Conservation (phyloP, 2,329 filamentous ascomycete genomes). For the Sclerotinia glacialis region DNA sequence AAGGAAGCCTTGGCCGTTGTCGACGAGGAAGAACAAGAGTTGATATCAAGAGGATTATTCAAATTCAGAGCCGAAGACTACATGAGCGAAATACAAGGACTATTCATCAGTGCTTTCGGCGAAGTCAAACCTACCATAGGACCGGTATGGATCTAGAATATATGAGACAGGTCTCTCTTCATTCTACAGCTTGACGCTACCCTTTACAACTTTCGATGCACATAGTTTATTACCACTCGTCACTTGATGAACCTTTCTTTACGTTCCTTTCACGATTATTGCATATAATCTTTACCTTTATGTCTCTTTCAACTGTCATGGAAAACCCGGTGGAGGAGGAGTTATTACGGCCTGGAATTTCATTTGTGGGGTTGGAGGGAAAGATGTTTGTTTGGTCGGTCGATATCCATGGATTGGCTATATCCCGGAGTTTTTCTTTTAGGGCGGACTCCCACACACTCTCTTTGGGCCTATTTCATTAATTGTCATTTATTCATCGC, state of each 20-base stretch:
- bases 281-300: conserved; percentile 17
- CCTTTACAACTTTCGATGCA: conserved; percentile 11
- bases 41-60: conserved; percentile 66
- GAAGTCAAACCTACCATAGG: conserved; percentile 32
- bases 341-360: conserved; percentile 17
- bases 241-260: conserved; percentile 19
- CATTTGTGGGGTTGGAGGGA: background rate
- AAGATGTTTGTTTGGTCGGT: conserved; percentile 11
- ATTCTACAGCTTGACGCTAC: conserved; percentile 4
- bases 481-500: background rate
- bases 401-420: conserved; percentile 18
- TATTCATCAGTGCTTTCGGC: conserved; percentile 43
- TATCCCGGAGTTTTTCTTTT: conserved; percentile 17
- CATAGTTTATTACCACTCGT: conserved; percentile 15
- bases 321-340: conserved; percentile 6
- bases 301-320: conserved; percentile 1
- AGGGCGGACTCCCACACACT: conserved; percentile 9
- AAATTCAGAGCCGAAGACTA: conserved; percentile 82
- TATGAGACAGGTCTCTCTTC: conserved; percentile 29
- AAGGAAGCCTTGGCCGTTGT: conserved; percentile 56
- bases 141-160: conserved; percentile 37
- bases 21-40: conserved; percentile 71
- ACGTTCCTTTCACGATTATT: conserved; percentile 20
- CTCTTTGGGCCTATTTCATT: conserved; percentile 13
- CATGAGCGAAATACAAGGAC: conserved; percentile 69